These are phyloP conservation scores for Phytophthora pistaciae DNA, from an alignment of 352 stramenopile species.

Conservation along the genomic window DNA sequence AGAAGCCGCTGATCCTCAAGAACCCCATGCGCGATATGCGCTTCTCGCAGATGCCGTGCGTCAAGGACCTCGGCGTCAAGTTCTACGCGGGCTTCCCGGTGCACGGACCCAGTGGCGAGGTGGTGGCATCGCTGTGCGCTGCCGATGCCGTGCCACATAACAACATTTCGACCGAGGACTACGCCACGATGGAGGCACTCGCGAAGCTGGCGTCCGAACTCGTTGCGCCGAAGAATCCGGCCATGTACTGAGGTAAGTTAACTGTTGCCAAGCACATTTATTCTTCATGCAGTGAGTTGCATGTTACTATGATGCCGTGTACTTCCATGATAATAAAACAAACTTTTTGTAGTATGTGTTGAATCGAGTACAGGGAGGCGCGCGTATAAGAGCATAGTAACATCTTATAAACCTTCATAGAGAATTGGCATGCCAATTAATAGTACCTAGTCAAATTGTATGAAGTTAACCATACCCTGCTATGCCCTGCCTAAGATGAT, in stretches of 20 bases:
- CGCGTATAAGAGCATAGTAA: too few species aligned
- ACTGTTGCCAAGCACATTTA: neutral
- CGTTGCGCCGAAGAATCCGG: constrained; percentile 22
- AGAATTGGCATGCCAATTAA: too few species aligned
- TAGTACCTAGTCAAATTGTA: too few species aligned
- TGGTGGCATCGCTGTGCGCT: constrained; percentile 65
- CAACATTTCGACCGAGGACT: constrained; percentile 77
- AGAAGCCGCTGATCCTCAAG: constrained; percentile 72
- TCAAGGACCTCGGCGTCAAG: constrained; percentile 63
- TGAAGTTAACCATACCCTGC: too few species aligned
- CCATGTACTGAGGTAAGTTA: neutral
- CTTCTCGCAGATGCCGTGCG: constrained; percentile 62
- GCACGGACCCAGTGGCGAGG: constrained; percentile 48
- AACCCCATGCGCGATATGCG: constrained; percentile 78
- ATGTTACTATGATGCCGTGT: too few species aligned
- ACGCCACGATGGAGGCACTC: constrained; percentile 77
- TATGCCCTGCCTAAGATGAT: too few species aligned
- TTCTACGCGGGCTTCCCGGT: constrained; percentile 82
- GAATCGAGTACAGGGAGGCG: too few species aligned
- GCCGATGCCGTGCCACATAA: constrained; percentile 53
- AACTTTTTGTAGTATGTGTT: too few species aligned
- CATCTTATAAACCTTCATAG: too few species aligned
- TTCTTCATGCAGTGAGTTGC: too few species aligned
- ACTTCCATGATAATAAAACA: too few species aligned
- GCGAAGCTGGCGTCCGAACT: constrained; percentile 63